Conservation (phyloP, 257 asterid species). For the Lithospermum erythrorhizon region DNA sequence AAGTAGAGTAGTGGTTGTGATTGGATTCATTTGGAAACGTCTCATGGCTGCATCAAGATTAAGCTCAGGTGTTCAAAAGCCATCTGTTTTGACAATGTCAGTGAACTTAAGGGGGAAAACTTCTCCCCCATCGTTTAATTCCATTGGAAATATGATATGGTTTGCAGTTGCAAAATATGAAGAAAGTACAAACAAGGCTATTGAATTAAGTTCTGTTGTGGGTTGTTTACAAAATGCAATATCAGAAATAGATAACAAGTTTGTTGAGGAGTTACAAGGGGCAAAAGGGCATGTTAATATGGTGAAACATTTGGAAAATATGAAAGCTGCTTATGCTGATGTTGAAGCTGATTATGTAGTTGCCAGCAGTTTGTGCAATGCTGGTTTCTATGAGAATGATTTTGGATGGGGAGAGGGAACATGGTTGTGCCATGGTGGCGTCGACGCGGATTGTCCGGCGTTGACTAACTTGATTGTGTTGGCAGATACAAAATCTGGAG, state of each 20-base stretch:
- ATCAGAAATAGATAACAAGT: not conserved
- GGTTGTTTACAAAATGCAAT: not conserved
- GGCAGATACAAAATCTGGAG: constrained; percentile 5
- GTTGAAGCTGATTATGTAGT: not conserved
- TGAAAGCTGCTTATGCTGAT: not conserved
- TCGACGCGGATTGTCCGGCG: not conserved
- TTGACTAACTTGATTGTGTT: not conserved
- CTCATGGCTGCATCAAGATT: not conserved
- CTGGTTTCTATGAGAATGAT: not conserved
- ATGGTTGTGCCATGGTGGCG: not conserved
- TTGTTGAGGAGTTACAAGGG: no score
- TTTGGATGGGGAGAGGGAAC: constrained; percentile 12
- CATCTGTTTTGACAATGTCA: not conserved
- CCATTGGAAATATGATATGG: constrained; percentile 1
- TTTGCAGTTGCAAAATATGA: not conserved
- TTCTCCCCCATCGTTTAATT: not conserved
- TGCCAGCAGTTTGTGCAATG: not conserved
- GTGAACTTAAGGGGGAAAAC: not conserved
- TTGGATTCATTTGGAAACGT: constrained; percentile 10
- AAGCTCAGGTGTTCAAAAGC: not conserved
- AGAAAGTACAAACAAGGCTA: not conserved
- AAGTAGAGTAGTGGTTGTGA: not conserved
- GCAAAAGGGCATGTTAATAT: no score
- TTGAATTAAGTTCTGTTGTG: constrained; percentile 1
- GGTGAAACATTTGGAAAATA: not conserved